Evolutionary conservation across 2,329 filamentous ascomycete species (phyloP).

Genomic region (Botrytis tulipae): DNA sequence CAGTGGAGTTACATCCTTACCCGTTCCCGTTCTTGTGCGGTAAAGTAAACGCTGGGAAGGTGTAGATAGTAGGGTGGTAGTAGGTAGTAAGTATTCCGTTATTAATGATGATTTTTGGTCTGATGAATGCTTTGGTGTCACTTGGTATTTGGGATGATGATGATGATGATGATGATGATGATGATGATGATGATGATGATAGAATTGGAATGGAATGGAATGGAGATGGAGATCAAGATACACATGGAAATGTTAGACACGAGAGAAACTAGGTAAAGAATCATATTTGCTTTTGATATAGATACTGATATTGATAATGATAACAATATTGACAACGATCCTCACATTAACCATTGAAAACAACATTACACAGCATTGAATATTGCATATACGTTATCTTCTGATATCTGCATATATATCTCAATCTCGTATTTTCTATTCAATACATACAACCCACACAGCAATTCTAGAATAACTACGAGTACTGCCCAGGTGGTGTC

Average conservation of each 20-base stretch:
- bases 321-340: neutral
- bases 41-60: neutral
- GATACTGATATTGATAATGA: neutral
- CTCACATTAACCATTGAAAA: neutral
- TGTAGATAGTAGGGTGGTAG: neutral
- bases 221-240: neutral
- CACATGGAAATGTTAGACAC: neutral
- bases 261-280: neutral
- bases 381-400: neutral
- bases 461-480: neutral
- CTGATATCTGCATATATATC: neutral
- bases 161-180: too few relatives aligned
- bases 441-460: neutral
- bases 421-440: conserved; percentile 6
- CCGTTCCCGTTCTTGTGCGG: neutral
- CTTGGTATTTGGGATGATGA: neutral
- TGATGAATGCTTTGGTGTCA: neutral
- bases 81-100: neutral
- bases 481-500: too few relatives aligned
- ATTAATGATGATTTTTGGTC: neutral
- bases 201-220: neutral
- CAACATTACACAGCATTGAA: neutral
- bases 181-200: neutral
- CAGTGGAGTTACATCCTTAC: neutral
- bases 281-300: neutral